Evolutionary conservation across 176 grass and related monocot species (phyloP).

Genomic region (Chloris gayana): DNA sequence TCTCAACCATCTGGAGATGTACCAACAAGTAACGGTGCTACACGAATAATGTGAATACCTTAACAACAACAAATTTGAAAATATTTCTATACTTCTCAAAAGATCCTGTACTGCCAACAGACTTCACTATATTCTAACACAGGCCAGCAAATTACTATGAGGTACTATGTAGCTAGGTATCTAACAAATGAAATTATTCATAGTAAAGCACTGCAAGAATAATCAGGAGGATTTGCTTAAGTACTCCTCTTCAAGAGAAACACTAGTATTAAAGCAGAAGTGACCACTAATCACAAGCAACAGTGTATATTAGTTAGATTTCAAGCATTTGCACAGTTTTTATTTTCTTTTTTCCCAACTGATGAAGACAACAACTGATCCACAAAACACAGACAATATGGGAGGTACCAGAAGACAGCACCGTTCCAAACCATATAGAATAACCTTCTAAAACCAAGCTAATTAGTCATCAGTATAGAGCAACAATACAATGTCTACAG

Average conservation of each 20-base stretch:
- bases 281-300: background rate
- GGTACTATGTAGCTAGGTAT: background rate
- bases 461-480: background rate
- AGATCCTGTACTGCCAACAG: slow-evolving; percentile 7
- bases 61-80: slow-evolving; percentile 10
- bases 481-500: no score
- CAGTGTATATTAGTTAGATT: background rate
- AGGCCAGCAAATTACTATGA: background rate
- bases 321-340: background rate
- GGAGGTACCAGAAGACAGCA: background rate
- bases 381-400: background rate
- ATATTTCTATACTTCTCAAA: slow-evolving; percentile 17
- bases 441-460: background rate
- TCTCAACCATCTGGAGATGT: background rate
- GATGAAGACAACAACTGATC: slow-evolving; percentile 6
- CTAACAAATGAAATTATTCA: background rate
- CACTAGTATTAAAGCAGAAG: background rate
- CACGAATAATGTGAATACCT: background rate
- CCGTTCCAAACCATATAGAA: slow-evolving; percentile 6
- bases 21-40: background rate
- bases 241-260: background rate
- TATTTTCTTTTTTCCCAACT: background rate
- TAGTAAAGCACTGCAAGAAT: slow-evolving; percentile 12
- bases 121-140: slow-evolving; percentile 4
- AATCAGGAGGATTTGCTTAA: background rate